These are phyloP conservation scores for Cyclotella cryptica DNA, from an alignment of 108 stramenopile species.

Conservation along the genomic window DNA sequence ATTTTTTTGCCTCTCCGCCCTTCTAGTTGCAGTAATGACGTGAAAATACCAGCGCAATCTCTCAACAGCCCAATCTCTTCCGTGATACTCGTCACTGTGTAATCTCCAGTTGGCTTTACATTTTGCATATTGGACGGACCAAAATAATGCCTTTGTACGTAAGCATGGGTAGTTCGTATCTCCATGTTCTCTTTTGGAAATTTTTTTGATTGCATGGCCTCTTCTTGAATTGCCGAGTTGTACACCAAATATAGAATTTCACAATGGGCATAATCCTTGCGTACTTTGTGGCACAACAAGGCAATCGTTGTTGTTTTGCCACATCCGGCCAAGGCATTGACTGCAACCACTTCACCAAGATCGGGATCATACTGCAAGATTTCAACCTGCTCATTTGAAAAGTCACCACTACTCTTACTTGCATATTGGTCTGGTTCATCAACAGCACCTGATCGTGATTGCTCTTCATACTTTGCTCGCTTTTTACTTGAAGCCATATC, in stretches of 20 bases:
- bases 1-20: not conserved
- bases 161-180: conserved; percentile 47
- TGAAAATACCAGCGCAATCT: not conserved
- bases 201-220: conserved; percentile 43
- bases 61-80: not conserved
- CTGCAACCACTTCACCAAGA: conserved; percentile 7
- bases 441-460: too few species aligned
- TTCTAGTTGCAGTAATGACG: not conserved
- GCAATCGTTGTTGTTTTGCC: conserved; percentile 43
- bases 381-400: conserved; percentile 8
- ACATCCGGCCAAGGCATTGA: conserved; percentile 12
- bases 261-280: not conserved
- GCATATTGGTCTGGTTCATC: too few species aligned
- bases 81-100: conserved; percentile 11
- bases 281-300: conserved; percentile 25
- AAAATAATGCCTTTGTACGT: conserved; percentile 37
- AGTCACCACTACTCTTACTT: too few species aligned
- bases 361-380: conserved; percentile 6
- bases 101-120: not conserved
- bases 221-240: conserved; percentile 25
- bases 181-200: conserved; percentile 40
- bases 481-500: too few species aligned
- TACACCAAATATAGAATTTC: conserved; percentile 37
- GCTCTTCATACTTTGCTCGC: too few species aligned
- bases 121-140: conserved; percentile 12